A percentile compares a stretch with the other conserved stretches of the same genome.
Conservation (phyloP, 1,284 basidiomycete genomes). For the Microbotryum intermedium region DNA sequence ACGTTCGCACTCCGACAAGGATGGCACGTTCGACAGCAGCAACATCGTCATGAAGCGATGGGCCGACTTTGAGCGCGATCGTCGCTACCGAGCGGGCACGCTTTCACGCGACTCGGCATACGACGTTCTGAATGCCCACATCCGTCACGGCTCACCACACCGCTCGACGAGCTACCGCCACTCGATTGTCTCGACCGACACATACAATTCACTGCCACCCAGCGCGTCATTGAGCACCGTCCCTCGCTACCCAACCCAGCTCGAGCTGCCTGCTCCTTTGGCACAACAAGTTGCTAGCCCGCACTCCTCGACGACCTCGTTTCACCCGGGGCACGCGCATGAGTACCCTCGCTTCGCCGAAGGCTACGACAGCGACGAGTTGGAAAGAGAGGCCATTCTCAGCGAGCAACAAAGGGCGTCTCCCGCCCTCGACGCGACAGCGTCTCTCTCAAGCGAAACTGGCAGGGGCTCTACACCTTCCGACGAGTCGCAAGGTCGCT, state of each 20-base stretch:
- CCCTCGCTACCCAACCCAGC: constrained; percentile 13
- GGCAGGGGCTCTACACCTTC: neutral
- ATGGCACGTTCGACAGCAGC: constrained; percentile 89
- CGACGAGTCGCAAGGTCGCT: neutral
- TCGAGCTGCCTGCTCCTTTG: constrained; percentile 30
- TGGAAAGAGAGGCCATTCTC: constrained; percentile 21
- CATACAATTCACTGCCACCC: constrained; percentile 5
- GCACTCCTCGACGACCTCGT: constrained; percentile 3
- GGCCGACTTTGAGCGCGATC: constrained; percentile 95
- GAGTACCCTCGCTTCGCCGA: constrained; percentile 19
- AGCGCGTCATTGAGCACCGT: neutral
- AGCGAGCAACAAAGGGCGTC: neutral
- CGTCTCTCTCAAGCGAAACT: neutral
- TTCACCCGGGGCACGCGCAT: constrained; percentile 5
- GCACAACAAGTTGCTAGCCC: constrained; percentile 11
- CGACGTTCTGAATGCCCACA: neutral
- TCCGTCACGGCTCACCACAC: constrained; percentile 13
- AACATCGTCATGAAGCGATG: constrained; percentile 99
- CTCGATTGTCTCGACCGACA: constrained; percentile 21
- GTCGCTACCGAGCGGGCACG: constrained; percentile 52
- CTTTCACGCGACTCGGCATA: constrained; percentile 28
- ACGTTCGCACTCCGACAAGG: constrained; percentile 44
- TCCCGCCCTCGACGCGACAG: neutral
- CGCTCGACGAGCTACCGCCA: constrained; percentile 12
- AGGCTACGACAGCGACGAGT: constrained; percentile 13